phyloP scores from a whole-genome alignment of 148 eudicot species.

The Linanthus parryae region DNA sequence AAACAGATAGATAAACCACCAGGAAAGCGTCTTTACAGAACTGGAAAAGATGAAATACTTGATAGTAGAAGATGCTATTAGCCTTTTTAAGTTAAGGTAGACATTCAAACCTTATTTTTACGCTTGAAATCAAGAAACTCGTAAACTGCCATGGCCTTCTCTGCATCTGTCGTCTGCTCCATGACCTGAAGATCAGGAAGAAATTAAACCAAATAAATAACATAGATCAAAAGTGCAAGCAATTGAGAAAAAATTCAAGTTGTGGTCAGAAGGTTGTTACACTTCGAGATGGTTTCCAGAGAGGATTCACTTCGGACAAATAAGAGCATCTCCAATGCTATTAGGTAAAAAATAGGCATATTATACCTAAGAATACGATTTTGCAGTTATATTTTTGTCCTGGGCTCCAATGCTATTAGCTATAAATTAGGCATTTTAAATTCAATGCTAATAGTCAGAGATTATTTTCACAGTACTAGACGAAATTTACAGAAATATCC shows the following conservation, averaged over 20 bases:
- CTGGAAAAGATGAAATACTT: constrained; percentile 1
- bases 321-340: no score
- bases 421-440: no score
- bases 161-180: constrained; percentile 94
- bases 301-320: no score
- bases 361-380: no score
- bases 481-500: no score
- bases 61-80: neutral
- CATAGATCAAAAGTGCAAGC: constrained; percentile 2
- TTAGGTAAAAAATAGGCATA: no score
- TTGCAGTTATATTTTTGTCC: no score
- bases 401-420: no score
- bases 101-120: constrained; percentile 65
- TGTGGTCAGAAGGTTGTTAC: no score
- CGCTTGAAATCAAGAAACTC: constrained; percentile 98
- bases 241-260: neutral
- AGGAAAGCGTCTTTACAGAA: neutral
- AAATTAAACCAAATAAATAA: neutral
- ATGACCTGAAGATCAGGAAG: constrained; percentile 55
- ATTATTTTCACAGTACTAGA: no score
- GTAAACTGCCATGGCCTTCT: constrained; percentile 74
- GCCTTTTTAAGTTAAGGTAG: neutral
- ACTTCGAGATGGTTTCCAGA: no score
- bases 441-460: no score
- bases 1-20: neutral